Percentiles rank a stretch among this genome's conserved stretches.
Evolutionary conservation across 305 asterid species (phyloP).

Genomic region (Galium porrigens): DNA sequence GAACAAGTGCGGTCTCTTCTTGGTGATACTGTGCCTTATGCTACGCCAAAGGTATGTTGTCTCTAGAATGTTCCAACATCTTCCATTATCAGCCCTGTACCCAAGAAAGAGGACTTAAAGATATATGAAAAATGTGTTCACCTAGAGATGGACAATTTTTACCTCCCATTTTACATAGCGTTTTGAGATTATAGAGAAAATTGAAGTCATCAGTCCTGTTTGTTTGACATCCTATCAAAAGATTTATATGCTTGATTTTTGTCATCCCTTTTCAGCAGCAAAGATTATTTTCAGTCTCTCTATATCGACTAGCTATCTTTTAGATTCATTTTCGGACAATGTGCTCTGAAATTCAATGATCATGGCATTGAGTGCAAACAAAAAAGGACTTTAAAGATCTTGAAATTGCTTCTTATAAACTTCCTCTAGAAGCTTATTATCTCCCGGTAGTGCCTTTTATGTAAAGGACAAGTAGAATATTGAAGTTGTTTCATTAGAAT

Average conservation of each 20-base stretch:
- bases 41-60: slow-evolving; percentile 44
- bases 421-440: not conserved
- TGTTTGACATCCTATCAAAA: too few species aligned
- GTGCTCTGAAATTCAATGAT: not conserved
- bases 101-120: not conserved
- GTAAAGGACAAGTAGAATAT: not conserved
- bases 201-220: too few species aligned
- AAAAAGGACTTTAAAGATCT: not conserved
- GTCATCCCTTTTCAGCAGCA: too few species aligned
- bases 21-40: slow-evolving; percentile 57
- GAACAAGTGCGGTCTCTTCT: slow-evolving; percentile 49
- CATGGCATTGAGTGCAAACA: not conserved
- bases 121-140: too few species aligned
- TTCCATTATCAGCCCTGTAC: too few species aligned
- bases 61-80: not conserved
- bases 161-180: too few species aligned
- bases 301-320: not conserved
- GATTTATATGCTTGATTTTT: too few species aligned
- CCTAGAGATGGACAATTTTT: too few species aligned
- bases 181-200: too few species aligned
- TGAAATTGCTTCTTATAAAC: not conserved
- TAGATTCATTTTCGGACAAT: not conserved
- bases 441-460: not conserved
- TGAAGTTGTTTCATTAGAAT: not conserved
- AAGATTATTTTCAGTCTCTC: too few species aligned